Conservation (phyloP, 139 green algal genomes). For the Edaphochlamys debaryana region DNA sequence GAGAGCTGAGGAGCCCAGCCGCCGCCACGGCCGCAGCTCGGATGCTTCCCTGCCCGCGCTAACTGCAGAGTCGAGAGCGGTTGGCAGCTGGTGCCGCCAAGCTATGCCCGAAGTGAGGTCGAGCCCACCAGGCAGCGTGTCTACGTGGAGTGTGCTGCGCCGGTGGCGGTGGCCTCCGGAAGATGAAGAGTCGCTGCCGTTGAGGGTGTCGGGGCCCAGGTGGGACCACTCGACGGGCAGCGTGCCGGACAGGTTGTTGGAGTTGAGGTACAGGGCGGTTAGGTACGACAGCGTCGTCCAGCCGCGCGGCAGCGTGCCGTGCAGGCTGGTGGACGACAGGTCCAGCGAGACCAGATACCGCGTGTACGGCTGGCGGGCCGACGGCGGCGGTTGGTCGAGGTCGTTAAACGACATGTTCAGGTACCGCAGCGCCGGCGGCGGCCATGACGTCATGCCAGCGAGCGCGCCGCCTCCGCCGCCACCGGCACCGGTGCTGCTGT, state of each 20-base stretch:
- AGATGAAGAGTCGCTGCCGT: too few species aligned
- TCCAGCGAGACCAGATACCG: constrained; percentile 19
- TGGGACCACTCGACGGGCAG: not conserved
- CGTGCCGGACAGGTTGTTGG: not conserved
- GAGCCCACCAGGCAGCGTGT: too few species aligned
- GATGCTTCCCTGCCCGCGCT: too few species aligned
- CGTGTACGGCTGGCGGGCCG: constrained; percentile 15
- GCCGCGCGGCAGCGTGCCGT: constrained; percentile 9
- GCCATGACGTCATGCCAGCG: not conserved
- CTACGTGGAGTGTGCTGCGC: too few species aligned
- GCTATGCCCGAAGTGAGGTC: too few species aligned
- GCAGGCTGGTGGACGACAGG: not conserved
- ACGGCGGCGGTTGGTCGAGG: not conserved
- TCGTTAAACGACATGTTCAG: constrained; percentile 16
- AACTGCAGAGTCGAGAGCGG: too few species aligned
- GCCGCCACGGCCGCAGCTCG: too few species aligned
- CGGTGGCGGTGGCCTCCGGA: too few species aligned
- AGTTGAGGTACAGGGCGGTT: not conserved
- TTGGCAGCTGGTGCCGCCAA: too few species aligned
- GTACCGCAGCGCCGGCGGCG: not conserved
- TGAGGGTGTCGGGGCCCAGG: not conserved
- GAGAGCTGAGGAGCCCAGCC: too few species aligned
- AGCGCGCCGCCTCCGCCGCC: not conserved
- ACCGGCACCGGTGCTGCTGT: not conserved
- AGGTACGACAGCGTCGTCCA: constrained; percentile 22